Evolutionary conservation across 176 grass and related monocot genomes (phyloP), one percentile per base, ranked within the genome.

Genomic region (Oryza australiensis): DNA sequence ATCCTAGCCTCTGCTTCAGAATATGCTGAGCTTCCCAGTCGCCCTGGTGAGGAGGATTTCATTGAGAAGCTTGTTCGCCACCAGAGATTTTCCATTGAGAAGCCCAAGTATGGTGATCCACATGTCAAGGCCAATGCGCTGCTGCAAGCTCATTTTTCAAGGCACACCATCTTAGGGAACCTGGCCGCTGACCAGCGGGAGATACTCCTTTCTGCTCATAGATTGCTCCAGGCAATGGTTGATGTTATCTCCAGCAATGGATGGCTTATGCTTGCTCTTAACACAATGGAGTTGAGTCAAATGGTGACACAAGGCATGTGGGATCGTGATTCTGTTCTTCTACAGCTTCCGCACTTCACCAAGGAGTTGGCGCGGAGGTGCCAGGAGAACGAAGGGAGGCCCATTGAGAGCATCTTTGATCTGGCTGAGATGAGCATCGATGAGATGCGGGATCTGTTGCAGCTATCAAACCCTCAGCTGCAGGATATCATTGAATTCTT

Each of bases 261-360:
- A 64, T 98, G 92, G 90, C 88, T 98, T 35, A 93, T 77, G 53
- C 88, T 98, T 48, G 95, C 95, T 72, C 83, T 98, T 65, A 94
- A 89, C 48, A 78, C 95, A 12, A 98, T 98, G 95, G 95, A 98
- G 86, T 22, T 94, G 66, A 91, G 92, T 70, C 95, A 98, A 69
- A 98, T 98, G 95, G 95, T 98, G 46, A 94, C 95, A 2, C 95
- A 98, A 79, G 90, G 90, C 10, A 98, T 98, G 95, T 98, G 95
- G 92, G 95, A 93, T 75, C 90, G 92, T 79, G 95, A 98, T 46
- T 90, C 92, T 35, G 87, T 94, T 51, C 79, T 98, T 15, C 74
- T 94, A 41, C 95, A 98, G 70, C 57, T 98, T 40, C 95, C 95
- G 26, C 90, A 98, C 78, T 88, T 93, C 84, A 93, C 82, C 7